Base-by-base conservation (phyloP, 371 early-diverging fungal genomes). In the Syncephalastrum contaminatum region DNA sequence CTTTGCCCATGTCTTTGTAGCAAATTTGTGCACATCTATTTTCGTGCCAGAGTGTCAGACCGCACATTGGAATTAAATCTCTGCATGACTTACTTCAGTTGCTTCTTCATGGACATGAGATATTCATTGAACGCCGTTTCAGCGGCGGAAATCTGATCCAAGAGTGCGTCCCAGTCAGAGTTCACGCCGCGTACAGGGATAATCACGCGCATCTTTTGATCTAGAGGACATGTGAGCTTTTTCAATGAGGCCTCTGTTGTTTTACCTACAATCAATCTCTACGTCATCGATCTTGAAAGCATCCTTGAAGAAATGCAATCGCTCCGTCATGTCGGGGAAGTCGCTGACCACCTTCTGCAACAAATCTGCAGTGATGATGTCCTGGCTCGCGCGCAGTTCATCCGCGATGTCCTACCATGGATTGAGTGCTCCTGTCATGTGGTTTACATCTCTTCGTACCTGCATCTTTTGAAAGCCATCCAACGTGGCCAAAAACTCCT, bases 1-100 rank as follows among this genome's bases (percentile, higher is more conserved):
- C 99, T 67, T 99, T 99, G 21, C 96, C 96, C 48, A 97, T 66
- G 75, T 96, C 87, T 62, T 88, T 90, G 78, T 91, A 99, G 3
- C 53, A 60, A n/a, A 90, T 52, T 39, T 79, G 73, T 24, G 73
- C 58, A 4, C 72, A 74, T 43, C 83, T 82, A 58, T 8, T 42
- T 21, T 41, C 36, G 36, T 30, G 5, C 10, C 40, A 39, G 1
- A 42, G 63, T 10, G 53, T 24, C 30, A 24, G 48, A 13, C 8
- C 12, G 21, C n/a, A 50, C 13, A 53, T 1, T 43, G 13, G 10
- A 22, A 19, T 20, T 22, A 5, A 16, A 12, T 49, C 16, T 16
- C n/a, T 20, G n/a, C 25, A 39, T 4, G 18, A 15, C 42, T 66
- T 79, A 89, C 77, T 80, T 81, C 46, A 94, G 64, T 43, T 77